Base-by-base conservation (phyloP, 2,329 filamentous ascomycete species). In the Diaporthe sp. region DNA sequence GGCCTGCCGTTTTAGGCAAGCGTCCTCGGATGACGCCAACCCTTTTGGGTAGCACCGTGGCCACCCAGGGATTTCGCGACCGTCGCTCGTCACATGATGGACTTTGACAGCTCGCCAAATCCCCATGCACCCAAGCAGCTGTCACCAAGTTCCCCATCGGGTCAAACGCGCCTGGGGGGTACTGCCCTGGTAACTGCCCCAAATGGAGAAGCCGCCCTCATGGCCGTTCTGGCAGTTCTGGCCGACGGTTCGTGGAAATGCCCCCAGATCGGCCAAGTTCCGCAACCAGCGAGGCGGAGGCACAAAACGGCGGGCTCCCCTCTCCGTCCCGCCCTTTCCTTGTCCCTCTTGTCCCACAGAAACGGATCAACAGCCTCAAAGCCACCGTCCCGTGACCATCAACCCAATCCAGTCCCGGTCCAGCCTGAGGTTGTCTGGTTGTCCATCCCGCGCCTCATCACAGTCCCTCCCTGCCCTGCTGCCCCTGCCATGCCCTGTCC, bases 21-120 rank as follows among this genome's bases (percentile, higher is more conserved):
- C 35, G 4, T 1, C 3, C 0, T 0, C 0, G 15, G 1, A 0
- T 0, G 2, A 2, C 1, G 2, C 69, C 63, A 74, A 32, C 72
- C 69, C 3, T 17, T 61, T 70, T 66, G 44, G 50, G 74, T 35
- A 74, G 70, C 61, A 75, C 66, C 66, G 55, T 69, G 66, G 47
- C 13, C 35, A 3, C 42, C 30, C 73, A 71, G 65, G 72, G 66
- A 61, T 37, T 71, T 68, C 51, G 47, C 59, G 32, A 35, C 32
- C 15, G 35, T 39, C 39, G 27, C 74, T 53, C 51, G 66, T 75
- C 74, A 75, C 74, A 75, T 75, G 74, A 75, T 71, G 74, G 53
- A 68, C 56, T 56, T 74, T 70, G 55, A 68, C 55, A 69, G 70
- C 70, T 74, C 59, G 50, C 44, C 65, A 70, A 50, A 47, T 25